Conservation (phyloP, 192 early-diverging fungal species). For the Linnemannia zychae region DNA sequence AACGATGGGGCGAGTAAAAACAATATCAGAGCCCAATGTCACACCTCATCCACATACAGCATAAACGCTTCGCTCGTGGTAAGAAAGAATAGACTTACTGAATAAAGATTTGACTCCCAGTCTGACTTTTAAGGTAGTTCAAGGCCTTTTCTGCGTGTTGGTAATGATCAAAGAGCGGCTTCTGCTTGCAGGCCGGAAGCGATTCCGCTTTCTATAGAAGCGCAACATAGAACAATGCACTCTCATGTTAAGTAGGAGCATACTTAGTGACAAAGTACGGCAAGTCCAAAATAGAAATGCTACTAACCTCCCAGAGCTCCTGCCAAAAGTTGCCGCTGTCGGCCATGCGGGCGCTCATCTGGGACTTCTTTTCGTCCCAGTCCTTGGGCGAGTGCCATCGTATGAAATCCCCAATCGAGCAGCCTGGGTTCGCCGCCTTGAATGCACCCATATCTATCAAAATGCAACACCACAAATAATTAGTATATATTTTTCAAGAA, state of each 20-base stretch:
- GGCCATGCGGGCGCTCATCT: slow-evolving; percentile 83
- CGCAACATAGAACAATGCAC: neutral
- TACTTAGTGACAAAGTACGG: neutral
- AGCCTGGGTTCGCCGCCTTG: slow-evolving; percentile 92
- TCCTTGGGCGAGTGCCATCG: slow-evolving; percentile 96
- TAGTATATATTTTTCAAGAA: neutral
- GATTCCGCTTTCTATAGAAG: slow-evolving; percentile 58
- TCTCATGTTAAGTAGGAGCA: neutral
- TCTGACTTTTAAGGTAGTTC: slow-evolving; percentile 57
- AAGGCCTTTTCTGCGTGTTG: slow-evolving; percentile 79
- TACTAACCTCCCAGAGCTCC: slow-evolving; percentile 81
- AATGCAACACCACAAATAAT: neutral
- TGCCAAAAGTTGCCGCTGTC: slow-evolving; percentile 89
- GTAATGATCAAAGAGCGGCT: slow-evolving; percentile 82
- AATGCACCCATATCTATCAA: slow-evolving; percentile 88
- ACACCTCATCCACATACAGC: neutral
- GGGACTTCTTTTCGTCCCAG: slow-evolving; percentile 64
- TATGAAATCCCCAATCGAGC: slow-evolving; percentile 87
- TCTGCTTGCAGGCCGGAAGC: slow-evolving; percentile 78
- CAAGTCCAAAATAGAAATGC: neutral
- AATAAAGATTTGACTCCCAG: slow-evolving; percentile 12
- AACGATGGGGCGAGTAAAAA: neutral
- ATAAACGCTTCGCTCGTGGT: no score
- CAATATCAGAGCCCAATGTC: slow-evolving; percentile 11
- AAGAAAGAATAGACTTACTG: slow-evolving; percentile 46